These are phyloP conservation scores for Arctium lappa DNA, from an alignment of 129 eudicot genomes.

Conservation along the genomic window DNA sequence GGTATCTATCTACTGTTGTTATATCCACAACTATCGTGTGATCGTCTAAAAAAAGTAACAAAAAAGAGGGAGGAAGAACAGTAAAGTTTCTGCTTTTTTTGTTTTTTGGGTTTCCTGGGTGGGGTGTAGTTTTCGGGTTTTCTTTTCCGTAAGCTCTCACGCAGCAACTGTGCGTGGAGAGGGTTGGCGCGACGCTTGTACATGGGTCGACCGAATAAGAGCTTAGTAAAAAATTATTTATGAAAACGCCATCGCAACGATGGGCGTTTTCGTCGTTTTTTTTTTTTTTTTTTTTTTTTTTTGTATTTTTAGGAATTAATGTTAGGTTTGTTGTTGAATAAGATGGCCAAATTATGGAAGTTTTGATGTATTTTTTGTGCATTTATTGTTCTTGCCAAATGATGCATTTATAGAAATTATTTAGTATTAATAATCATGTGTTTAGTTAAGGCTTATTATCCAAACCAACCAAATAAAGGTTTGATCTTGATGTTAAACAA, in stretches of 20 bases:
- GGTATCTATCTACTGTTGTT: constrained; percentile 23
- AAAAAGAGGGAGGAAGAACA: constrained; percentile 22
- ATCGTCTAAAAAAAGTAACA: constrained; percentile 21
- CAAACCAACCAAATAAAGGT: background rate
- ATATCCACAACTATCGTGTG: constrained; percentile 15
- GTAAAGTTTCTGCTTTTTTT: background rate
- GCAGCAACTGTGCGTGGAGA: background rate
- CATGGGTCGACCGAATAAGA: constrained; percentile 40
- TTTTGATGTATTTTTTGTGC: constrained; percentile 19
- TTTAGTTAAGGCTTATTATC: background rate
- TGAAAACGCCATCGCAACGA: background rate
- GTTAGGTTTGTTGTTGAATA: constrained; percentile 34
- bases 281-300: background rate
- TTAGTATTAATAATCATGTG: background rate
- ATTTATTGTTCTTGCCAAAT: background rate
- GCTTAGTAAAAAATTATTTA: constrained; percentile 21
- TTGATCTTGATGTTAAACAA: background rate
- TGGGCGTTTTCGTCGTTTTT: constrained; percentile 12
- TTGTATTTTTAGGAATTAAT: constrained; percentile 19
- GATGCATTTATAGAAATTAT: background rate
- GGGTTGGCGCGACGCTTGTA: constrained; percentile 34
- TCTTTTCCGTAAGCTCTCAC: background rate
- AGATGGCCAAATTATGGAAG: constrained; percentile 23
- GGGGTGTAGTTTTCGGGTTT: constrained; percentile 4
- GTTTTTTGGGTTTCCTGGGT: background rate